Base-by-base conservation (phyloP, 2,329 filamentous ascomycete genomes). In the Alternaria panax region DNA sequence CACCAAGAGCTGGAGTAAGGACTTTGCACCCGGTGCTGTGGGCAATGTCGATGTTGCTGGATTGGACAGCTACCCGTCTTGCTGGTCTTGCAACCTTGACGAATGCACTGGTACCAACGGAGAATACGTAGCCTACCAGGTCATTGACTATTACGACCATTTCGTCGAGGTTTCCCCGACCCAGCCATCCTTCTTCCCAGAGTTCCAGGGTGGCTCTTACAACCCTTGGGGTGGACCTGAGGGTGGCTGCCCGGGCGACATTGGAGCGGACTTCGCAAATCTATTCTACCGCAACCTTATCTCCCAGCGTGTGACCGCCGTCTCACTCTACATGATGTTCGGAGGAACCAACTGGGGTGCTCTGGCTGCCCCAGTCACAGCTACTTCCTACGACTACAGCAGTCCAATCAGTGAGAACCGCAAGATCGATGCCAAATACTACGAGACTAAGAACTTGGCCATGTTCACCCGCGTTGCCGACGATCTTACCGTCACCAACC, bases 271-370 rank as follows among this genome's bases (percentile, higher is more conserved):
- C 46, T 90, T 87, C 64, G 87, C 85, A 1, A 88, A 89, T 57
- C 71, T 90, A 4, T 89, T 87, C 75, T 90, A 90, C 71, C 81
- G 86, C 11, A 84, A 88, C 68, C 82, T 88, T 53, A 84, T 89
- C 25, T 85, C 81, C 25, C 84, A 89, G 65, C 80, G 85, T 1
- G 82, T 88, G 4, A 87, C 85, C 0, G 85, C 85, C 0, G 82
- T 88, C 54, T 87, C 83, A 28, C 73, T 90, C 2, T 90, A 90
- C 70, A 89, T 90, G 86, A 76, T 87, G 51, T 90, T 84, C 52
- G 87, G 87, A 4, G 87, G 87, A 2, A 89, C 87, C 0, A 88
- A 86, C 62, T 89, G 86, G 86, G 87, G 87, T 5, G 83, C 83
- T 47, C 76, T 87, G 28, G 84, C 86, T 12, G 82, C 83, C 4